Evolutionary conservation across 208 protist genomes (phyloP), one percentile per base, ranked within the genome.

Genomic region (Trypanosoma mega): DNA sequence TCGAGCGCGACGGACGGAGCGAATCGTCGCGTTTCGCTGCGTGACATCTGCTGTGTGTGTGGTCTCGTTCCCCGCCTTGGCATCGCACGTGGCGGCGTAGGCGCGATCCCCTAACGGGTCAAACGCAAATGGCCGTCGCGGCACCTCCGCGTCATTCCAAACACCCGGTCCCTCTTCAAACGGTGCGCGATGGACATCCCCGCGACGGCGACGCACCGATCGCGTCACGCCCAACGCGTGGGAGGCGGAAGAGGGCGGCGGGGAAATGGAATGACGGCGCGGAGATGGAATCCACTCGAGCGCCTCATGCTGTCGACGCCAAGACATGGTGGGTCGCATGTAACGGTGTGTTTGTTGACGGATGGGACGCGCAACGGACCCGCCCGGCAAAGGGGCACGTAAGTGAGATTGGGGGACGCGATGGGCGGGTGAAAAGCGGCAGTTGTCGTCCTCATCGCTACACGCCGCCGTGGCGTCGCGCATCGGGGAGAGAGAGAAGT

Each of bases 91-190:
- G 4, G 63, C 63, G 5, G 27, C 37, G 18, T 74, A 48, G 16
- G 65, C 73, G 12, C 52, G 53, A 23, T 48, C 34, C 8, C 45
- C 65, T 8, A 2, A 29, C 26, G 2, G 16, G 20, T 59, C 64
- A 44, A 44, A 60, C 0, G 57, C 70, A 49, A 68, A 85, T 8
- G 75, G 75, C 41, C 67, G 61, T 24, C 75, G 74, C 2, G 24
- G 51, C 11, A 45, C 34, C 21, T 39, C 37, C 6, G 24, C 20
- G 44, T 47, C 61, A 37, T 50, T 49, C 86, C 82, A 93, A 37
- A 88, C 80, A 18, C 86, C 86, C 3, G 86, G 82, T 2, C 79
- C 86, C 4, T 70, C 55, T 62, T 83, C 82, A 34, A 83, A 57
- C 9, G 86, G 82, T 31, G 90, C 31, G 27, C 82, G 82, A 18